Evolutionary conservation across 1,284 basidiomycete species (phyloP).

Genomic region (Ustilago lituana): DNA sequence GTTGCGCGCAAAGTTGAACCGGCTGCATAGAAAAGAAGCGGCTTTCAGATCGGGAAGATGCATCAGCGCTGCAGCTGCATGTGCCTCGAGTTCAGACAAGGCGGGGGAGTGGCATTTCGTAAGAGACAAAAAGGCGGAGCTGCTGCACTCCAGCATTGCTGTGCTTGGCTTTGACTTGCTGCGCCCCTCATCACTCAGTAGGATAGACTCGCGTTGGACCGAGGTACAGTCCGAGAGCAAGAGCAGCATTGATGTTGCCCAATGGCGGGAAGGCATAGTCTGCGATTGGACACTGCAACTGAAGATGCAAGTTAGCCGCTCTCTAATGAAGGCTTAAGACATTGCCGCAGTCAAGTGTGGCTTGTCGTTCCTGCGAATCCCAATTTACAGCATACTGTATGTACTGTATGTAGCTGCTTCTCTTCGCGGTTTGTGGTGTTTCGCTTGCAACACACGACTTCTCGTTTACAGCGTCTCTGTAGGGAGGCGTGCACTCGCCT

Average conservation of each 20-base stretch:
- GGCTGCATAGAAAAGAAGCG: too few relatives aligned
- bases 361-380: background rate
- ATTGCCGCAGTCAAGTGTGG: conserved; percentile 12
- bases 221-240: too few relatives aligned
- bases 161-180: too few relatives aligned
- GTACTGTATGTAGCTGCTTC: background rate
- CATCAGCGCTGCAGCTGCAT: conserved; percentile 2
- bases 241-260: too few relatives aligned
- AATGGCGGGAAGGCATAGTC: too few relatives aligned
- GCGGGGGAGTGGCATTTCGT: background rate
- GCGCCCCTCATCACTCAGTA: too few relatives aligned
- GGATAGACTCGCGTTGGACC: too few relatives aligned
- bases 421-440: background rate
- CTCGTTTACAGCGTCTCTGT: too few relatives aligned
- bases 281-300: too few relatives aligned
- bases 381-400: too few relatives aligned
- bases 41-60: conserved; percentile 5
- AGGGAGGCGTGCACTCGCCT: too few relatives aligned
- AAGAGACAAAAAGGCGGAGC: background rate
- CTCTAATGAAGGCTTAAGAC: background rate
- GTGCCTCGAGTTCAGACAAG: background rate
- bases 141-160: background rate
- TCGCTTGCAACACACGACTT: background rate
- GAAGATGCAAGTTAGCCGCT: background rate
- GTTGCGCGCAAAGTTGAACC: too few relatives aligned